phyloP scores from a whole-genome alignment of 257 asterid genomes.

The Mitragyna speciosa region DNA sequence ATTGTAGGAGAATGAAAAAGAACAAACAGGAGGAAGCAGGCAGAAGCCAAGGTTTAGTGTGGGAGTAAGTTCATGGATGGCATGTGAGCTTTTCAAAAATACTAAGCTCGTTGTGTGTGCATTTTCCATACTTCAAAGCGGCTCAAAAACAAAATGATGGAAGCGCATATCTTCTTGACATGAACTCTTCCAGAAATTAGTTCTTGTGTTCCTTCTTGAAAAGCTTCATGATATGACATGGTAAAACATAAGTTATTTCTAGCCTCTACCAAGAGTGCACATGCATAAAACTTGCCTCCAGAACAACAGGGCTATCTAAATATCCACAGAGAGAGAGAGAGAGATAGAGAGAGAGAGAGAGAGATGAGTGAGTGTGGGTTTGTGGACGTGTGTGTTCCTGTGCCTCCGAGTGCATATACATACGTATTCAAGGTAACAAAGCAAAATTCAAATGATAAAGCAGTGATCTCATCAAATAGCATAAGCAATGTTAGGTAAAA shows the following conservation, averaged over 20 bases:
- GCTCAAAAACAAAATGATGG: neutral
- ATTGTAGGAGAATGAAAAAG: neutral
- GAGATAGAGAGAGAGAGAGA: neutral
- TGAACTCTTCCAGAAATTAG: neutral
- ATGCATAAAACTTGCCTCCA: neutral
- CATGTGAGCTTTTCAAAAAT: neutral
- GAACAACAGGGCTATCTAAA: neutral
- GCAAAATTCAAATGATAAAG: constrained; percentile 8
- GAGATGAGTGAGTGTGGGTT: neutral
- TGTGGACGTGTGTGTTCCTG: neutral
- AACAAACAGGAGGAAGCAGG: neutral
- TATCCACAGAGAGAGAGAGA: too few species aligned
- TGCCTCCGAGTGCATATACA: neutral
- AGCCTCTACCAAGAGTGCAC: neutral
- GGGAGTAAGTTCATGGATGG: neutral
- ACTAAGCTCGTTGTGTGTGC: neutral
- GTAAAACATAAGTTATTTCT: neutral
- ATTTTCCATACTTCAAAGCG: too few species aligned
- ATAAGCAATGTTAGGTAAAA: neutral
- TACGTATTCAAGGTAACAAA: neutral
- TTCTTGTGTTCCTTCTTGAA: neutral
- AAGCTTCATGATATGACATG: neutral
- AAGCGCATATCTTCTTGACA: neutral
- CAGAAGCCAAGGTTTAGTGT: neutral
- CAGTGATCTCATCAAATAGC: neutral